phyloP scores from a whole-genome alignment of 1,284 basidiomycete genomes.

The Austroboletus novae-zelandiae region DNA sequence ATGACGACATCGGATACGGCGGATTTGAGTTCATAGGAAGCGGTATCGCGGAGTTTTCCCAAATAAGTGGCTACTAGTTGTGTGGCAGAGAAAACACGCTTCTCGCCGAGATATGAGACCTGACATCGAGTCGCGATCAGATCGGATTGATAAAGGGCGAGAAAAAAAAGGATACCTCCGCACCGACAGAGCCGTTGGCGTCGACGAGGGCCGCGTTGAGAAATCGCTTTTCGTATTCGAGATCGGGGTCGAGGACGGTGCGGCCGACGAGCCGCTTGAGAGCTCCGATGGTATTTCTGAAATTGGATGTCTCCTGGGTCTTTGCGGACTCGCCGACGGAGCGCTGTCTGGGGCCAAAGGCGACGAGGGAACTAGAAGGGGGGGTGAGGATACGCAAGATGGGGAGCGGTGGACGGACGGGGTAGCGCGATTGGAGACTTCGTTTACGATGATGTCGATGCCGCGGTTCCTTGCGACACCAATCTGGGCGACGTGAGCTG shows the following conservation, averaged over 20 bases:
- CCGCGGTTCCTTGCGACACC: conserved; percentile 91
- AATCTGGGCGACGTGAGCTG: conserved; percentile 52
- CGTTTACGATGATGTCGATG: conserved; percentile 94
- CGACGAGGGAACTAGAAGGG: conserved; percentile 76
- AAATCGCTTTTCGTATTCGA: conserved; percentile 86
- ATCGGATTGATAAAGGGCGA: conserved; percentile 8
- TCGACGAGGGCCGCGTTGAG: conserved; percentile 84
- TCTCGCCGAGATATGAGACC: conserved; percentile 88
- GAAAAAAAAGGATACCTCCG: conserved; percentile 57
- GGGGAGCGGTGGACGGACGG: conserved; percentile 57
- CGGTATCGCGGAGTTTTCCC: conserved; percentile 84
- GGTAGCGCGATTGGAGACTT: conserved; percentile 92
- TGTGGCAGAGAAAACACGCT: conserved; percentile 73
- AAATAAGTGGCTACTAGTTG: conserved; percentile 88
- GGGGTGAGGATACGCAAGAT: background rate
- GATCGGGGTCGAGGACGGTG: conserved; percentile 72
- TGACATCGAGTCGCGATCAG: conserved; percentile 33
- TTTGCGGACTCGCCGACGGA: conserved; percentile 91
- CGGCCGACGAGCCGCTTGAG: conserved; percentile 88
- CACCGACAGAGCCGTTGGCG: conserved; percentile 76
- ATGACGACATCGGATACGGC: conserved; percentile 89
- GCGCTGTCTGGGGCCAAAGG: conserved; percentile 87
- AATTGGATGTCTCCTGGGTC: conserved; percentile 97
- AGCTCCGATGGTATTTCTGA: conserved; percentile 91
- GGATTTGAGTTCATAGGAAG: conserved; percentile 79